These are phyloP conservation scores for Termitomyces sp. DNA, from an alignment of 768 basidiomycete genomes.

Conservation along the genomic window DNA sequence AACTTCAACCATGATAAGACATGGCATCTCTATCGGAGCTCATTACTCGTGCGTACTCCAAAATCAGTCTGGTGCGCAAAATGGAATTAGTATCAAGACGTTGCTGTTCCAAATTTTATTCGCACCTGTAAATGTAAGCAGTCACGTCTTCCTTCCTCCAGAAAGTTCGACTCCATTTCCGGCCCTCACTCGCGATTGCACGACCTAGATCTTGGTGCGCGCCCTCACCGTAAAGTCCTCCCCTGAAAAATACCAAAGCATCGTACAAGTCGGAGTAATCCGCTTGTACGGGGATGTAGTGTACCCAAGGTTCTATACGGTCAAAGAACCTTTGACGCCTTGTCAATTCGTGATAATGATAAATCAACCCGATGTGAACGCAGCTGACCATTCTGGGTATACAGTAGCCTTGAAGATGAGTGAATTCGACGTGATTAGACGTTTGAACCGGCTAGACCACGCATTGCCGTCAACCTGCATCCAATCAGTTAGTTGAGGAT, in stretches of 20 bases:
- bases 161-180: constrained; percentile 31
- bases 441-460: constrained; percentile 55
- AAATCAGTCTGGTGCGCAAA: constrained; percentile 16
- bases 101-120: background rate
- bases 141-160: constrained; percentile 47
- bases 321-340: constrained; percentile 15
- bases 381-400: constrained; percentile 52
- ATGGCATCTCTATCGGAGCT: constrained; percentile 23
- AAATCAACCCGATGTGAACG: background rate
- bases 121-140: constrained; percentile 43
- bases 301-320: constrained; percentile 48
- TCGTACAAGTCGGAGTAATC: constrained; percentile 60
- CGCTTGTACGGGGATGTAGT: constrained; percentile 56
- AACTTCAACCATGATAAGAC: constrained; percentile 16
- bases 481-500: background rate
- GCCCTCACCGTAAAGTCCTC: constrained; percentile 39
- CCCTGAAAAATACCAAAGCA: constrained; percentile 59
- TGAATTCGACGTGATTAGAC: constrained; percentile 49
- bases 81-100: background rate
- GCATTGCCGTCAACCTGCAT: constrained; percentile 45
- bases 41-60: constrained; percentile 26
- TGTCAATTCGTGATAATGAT: background rate
- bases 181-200: constrained; percentile 15
- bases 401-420: constrained; percentile 58
- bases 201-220: constrained; percentile 48